Evolutionary conservation across 148 eudicot genomes (phyloP).

Genomic region (Cornus kousa): DNA sequence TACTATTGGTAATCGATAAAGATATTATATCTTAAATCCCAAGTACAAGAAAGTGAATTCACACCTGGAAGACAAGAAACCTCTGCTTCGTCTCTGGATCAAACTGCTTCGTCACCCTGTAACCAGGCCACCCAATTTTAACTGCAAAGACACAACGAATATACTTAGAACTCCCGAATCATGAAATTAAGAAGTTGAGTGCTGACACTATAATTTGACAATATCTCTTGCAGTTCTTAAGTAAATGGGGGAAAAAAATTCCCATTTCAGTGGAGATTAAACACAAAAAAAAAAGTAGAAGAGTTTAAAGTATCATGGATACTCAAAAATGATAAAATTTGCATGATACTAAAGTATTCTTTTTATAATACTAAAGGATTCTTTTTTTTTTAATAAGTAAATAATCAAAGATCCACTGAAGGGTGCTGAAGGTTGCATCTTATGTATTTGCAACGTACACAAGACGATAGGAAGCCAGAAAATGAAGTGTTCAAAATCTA

Average conservation of each 20-base stretch:
- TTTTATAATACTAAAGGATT: no score
- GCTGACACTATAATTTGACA: no score
- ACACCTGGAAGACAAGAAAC: constrained; percentile 93
- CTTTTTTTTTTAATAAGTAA: no score
- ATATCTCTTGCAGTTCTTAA: neutral
- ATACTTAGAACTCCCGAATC: constrained; percentile 6
- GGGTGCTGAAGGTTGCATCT: no score
- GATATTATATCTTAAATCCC: neutral
- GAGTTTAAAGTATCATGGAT: neutral
- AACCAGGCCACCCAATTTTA: constrained; percentile 96
- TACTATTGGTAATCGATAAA: neutral
- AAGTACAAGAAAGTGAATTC: neutral
- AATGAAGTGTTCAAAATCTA: no score
- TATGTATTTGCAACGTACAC: no score
- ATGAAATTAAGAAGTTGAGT: no score
- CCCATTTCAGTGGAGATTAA: no score
- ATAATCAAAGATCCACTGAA: no score
- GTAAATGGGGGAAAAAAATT: neutral
- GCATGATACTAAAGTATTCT: neutral
- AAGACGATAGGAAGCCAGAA: no score
- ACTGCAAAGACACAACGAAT: constrained; percentile 41
- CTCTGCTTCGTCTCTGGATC: constrained; percentile 91
- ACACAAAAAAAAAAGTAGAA: neutral
- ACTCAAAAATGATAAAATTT: neutral
- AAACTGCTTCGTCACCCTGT: constrained; percentile 92